Evolutionary conservation across 1,284 basidiomycete genomes (phyloP).

Genomic region (Salmacisia buchloeana): DNA sequence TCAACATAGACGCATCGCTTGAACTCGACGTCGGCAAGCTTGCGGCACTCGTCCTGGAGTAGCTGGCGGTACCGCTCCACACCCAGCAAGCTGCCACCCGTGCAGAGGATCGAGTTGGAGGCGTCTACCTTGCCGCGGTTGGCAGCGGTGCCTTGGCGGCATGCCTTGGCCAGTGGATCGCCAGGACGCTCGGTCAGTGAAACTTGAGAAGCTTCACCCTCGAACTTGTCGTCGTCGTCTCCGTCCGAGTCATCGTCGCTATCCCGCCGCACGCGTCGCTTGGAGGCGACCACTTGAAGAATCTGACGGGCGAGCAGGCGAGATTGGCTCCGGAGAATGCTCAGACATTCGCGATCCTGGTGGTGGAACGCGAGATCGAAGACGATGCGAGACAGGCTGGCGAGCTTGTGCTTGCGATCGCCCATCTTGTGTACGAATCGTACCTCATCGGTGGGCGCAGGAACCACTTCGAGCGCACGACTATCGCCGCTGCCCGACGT

Average conservation of each 20-base stretch:
- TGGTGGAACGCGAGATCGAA: conserved; percentile 24
- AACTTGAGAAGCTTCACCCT: no score
- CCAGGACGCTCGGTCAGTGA: no score
- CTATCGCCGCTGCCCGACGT: no score
- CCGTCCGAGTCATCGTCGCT: background rate
- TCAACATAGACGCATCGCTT: conserved; percentile 15
- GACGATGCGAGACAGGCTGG: conserved; percentile 23
- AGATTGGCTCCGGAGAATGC: conserved; percentile 16
- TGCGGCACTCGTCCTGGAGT: conserved; percentile 15
- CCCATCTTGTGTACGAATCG: background rate
- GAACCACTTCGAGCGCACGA: no score
- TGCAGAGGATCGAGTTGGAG: conserved; percentile 16
- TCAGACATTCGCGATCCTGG: conserved; percentile 12
- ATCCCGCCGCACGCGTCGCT: background rate
- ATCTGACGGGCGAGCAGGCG: conserved; percentile 12
- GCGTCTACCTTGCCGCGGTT: conserved; percentile 7
- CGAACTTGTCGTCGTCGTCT: background rate
- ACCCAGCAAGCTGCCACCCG: conserved; percentile 21
- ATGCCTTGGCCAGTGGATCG: no score
- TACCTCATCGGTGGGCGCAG: no score
- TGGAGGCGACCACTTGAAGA: conserved; percentile 11
- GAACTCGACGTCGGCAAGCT: conserved; percentile 12
- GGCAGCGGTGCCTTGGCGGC: no score
- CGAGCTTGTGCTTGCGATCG: conserved; percentile 23
- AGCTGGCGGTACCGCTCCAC: conserved; percentile 15